Conservation (phyloP, 306 rosid genomes). For the Argentina anserina region DNA sequence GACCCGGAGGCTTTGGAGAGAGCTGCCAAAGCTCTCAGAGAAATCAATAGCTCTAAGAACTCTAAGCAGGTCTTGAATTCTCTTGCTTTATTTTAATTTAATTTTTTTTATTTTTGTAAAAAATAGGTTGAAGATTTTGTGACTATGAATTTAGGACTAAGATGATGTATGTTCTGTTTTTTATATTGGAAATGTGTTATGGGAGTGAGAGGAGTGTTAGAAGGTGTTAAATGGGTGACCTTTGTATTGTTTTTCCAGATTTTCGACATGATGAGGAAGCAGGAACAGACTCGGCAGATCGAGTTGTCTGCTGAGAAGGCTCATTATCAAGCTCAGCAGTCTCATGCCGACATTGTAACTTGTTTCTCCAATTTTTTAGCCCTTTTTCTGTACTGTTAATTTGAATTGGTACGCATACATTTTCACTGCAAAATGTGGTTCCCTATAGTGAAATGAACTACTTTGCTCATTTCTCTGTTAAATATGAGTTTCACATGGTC, state of each 20-base stretch:
- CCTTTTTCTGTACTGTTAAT: not conserved
- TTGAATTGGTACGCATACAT: not conserved
- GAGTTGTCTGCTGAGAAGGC: slow-evolving; percentile 79
- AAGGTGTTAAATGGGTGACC: slow-evolving; percentile 16
- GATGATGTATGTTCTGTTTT: not conserved
- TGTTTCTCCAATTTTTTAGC: not conserved
- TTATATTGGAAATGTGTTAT: not conserved
- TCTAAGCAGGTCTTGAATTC: slow-evolving; percentile 51
- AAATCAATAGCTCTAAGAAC: slow-evolving; percentile 61
- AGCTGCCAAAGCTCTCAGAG: slow-evolving; percentile 87
- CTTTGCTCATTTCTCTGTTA: not conserved
- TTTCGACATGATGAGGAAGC: slow-evolving; percentile 70
- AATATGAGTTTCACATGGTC: not conserved
- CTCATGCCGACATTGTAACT: slow-evolving; percentile 72
- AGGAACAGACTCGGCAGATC: slow-evolving; percentile 74
- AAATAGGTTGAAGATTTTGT: not conserved
- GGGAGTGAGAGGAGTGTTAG: not conserved
- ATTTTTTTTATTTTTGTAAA: not conserved
- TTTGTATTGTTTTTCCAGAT: slow-evolving; percentile 44
- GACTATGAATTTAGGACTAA: not conserved
- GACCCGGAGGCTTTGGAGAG: slow-evolving; percentile 82
- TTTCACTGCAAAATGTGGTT: not conserved
- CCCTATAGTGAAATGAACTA: not conserved
- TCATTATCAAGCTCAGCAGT: slow-evolving; percentile 64
- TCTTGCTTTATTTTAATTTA: not conserved